Percentiles rank a stretch among this genome's conserved stretches.
These are phyloP conservation scores for Panicum miliaceum DNA, from an alignment of 176 grass and related monocot genomes.

Conservation along the genomic window DNA sequence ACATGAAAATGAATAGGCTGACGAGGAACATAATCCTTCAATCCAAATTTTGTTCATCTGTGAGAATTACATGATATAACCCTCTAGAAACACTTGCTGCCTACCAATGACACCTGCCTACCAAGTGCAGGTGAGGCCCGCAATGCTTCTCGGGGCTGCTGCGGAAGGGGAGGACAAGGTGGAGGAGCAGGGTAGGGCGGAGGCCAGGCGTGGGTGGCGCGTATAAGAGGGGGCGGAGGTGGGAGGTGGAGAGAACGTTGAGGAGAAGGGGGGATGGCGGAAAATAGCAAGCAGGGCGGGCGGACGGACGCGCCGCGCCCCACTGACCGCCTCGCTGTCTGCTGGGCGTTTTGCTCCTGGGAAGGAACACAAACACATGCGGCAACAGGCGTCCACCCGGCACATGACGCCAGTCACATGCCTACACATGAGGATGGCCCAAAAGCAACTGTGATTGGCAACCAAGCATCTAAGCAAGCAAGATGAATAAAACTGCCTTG, in stretches of 20 bases:
- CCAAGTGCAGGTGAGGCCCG: constrained; percentile 3
- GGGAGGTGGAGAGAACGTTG: constrained; percentile 44
- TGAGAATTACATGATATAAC: constrained; percentile 40
- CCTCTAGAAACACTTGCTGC: constrained; percentile 39
- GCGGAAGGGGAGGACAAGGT: not conserved
- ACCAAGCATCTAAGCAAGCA: not conserved
- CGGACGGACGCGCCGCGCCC: not conserved
- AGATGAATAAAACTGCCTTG: not conserved
- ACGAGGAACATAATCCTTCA: constrained; percentile 33
- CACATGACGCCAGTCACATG: not conserved
- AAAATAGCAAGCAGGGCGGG: constrained; percentile 22
- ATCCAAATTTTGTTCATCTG: constrained; percentile 47
- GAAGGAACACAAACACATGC: not conserved
- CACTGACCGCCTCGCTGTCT: constrained; percentile 9
- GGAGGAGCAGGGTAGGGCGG: not conserved
- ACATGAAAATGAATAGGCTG: constrained; percentile 17
- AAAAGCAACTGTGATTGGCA: not conserved
- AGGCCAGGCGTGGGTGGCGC: not conserved
- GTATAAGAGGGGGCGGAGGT: constrained; percentile 10
- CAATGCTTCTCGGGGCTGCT: constrained; percentile 1
- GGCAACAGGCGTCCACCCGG: not conserved
- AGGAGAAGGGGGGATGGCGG: not conserved
- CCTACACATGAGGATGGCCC: not conserved
- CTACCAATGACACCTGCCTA: constrained; percentile 45
- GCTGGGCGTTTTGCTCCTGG: not conserved